Percentiles rank a stretch among this genome's conserved stretches.
phyloP scores from a whole-genome alignment of 306 rosid genomes.

The Echinosophora koreensis region DNA sequence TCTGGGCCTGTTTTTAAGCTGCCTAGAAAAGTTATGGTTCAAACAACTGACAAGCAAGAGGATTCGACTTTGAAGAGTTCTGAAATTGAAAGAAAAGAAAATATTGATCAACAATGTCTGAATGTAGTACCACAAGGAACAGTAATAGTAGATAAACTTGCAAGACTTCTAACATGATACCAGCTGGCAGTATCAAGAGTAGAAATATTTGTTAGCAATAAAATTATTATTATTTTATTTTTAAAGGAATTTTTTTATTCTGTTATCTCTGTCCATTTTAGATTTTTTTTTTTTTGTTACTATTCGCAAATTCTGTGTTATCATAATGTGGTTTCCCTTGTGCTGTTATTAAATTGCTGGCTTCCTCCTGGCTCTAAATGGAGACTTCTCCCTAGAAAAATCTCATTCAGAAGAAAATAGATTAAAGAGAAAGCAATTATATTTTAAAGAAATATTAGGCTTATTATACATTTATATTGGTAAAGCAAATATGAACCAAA shows the following conservation, averaged over 20 bases:
- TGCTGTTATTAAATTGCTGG: not conserved
- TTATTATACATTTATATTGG: not conserved
- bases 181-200: not conserved
- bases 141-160: conserved; percentile 74
- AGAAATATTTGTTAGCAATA: not conserved
- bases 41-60: conserved; percentile 48
- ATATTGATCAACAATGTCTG: conserved; percentile 47
- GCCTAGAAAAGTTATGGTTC: conserved; percentile 47
- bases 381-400: not conserved
- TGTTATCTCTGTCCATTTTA: not conserved
- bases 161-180: conserved; percentile 67
- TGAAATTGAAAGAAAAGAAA: conserved; percentile 47
- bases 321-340: not conserved
- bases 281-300: not conserved
- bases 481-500: not conserved
- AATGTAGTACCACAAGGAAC: conserved; percentile 66
- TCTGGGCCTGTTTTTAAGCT: conserved; percentile 66
- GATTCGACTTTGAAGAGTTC: conserved; percentile 46
- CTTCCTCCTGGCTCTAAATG: not conserved
- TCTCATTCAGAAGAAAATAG: not conserved
- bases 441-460: conserved; percentile 8
- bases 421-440: not conserved
- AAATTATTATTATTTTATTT: not conserved
- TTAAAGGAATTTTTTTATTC: not conserved
- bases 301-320: not conserved